Evolutionary conservation across 208 protist genomes (phyloP).

Genomic region (Tritrichomonas musculus): DNA sequence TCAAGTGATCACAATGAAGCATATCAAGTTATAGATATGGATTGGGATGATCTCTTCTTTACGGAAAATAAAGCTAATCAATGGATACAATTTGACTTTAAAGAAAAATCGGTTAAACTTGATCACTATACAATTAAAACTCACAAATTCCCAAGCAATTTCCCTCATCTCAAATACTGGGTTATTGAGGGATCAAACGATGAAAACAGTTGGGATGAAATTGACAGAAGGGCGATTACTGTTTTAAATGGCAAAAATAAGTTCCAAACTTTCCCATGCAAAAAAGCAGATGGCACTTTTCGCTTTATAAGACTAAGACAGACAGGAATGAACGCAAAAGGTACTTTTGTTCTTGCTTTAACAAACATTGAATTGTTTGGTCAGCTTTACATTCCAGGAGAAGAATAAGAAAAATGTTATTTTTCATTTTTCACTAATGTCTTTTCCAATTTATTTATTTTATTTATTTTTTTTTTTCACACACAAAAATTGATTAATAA

Average conservation of each 20-base stretch:
- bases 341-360: neutral
- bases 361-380: neutral
- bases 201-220: neutral
- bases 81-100: conserved; percentile 25
- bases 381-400: neutral
- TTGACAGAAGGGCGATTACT: neutral
- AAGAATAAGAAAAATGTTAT: too few relatives aligned
- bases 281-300: neutral
- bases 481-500: too few relatives aligned
- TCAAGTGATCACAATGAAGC: neutral
- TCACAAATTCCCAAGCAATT: neutral
- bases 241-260: neutral
- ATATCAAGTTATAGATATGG: neutral
- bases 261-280: conserved; percentile 16
- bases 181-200: conserved; percentile 27
- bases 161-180: neutral
- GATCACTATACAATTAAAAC: neutral
- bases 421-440: too few relatives aligned
- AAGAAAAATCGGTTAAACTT: neutral
- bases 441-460: too few relatives aligned
- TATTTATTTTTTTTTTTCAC: too few relatives aligned
- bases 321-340: neutral
- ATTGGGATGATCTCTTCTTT: neutral
- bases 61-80: neutral
- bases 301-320: neutral